Base-by-base conservation (phyloP, 1,284 basidiomycete genomes). In the Heterobasidion annosum region DNA sequence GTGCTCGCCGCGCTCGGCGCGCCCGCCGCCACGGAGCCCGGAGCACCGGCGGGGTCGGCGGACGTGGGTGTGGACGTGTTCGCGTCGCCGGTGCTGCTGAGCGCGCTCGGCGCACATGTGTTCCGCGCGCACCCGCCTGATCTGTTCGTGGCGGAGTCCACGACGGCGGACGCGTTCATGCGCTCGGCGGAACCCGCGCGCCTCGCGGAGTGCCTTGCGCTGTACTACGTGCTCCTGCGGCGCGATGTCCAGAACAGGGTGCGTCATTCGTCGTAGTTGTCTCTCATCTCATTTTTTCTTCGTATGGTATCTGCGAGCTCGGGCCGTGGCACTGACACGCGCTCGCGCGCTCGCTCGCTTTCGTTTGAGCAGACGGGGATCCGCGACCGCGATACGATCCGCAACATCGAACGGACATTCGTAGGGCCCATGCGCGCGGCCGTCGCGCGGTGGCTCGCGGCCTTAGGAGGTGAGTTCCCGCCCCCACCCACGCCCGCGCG, bases 201-300 rank as follows among this genome's bases (percentile, higher is more conserved):
- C 49, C 65, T 83, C 7, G 71, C 75, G 0, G 81, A 83, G 58
- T 75, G 72, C 55, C 64, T 84, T 1, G 72, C 72, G 12, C 68
- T 83, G 44, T 78, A 77, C 60, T 82, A 78, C 59, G 69, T 82
- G 18, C 63, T 82, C 10, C 58, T 83, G 3, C 58, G 67, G 53
- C 63, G 78, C 54, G 82, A 84, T 61, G 58, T 59, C 8, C 53
- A 63, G 1, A 82, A 83, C 61, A 59, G 63, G 60, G 82, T n/a
- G n/a, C n/a, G n/a, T n/a, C n/a, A n/a, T n/a, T n/a, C n/a, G n/a
- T n/a, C n/a, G n/a, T n/a, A n/a, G n/a, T n/a, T n/a, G n/a, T 48
- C 45, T 3, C 3, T 25, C 3, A 4, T 25, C 4, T 25, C 37
- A 0, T 40, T 40, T 40, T 40, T 8, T 40, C 8, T 40, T 40